Conservation (phyloP, 257 asterid genomes). For the Gentiana dahurica region DNA sequence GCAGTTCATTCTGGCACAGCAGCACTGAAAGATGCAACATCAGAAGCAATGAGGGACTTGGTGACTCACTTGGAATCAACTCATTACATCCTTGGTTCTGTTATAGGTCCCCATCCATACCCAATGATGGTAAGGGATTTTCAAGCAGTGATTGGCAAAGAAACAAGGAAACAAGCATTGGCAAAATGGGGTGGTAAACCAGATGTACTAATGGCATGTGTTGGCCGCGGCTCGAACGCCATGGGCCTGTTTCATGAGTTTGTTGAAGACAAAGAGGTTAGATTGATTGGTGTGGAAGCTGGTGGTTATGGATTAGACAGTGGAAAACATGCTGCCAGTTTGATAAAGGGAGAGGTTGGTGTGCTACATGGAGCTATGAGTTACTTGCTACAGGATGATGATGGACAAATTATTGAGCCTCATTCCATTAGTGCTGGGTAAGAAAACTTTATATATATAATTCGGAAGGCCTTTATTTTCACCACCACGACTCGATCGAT, state of each 20-base stretch:
- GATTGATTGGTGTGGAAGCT: slow-evolving; percentile 91
- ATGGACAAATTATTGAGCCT: slow-evolving; percentile 90
- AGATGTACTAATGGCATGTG: slow-evolving; percentile 83
- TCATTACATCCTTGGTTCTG: slow-evolving; percentile 89
- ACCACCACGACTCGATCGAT: no score
- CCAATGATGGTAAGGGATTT: slow-evolving; percentile 97
- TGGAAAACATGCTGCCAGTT: slow-evolving; percentile 93
- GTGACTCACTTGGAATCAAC: slow-evolving; percentile 89
- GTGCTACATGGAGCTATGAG: slow-evolving; percentile 97
- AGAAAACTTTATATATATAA: not conserved
- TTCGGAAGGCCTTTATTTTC: no score
- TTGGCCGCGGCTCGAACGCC: slow-evolving; percentile 97
- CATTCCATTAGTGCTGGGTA: slow-evolving; percentile 98
- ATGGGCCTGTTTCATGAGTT: slow-evolving; percentile 91
- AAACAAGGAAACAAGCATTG: slow-evolving; percentile 83
- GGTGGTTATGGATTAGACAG: slow-evolving; percentile 87
- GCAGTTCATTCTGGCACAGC: slow-evolving; percentile 93
- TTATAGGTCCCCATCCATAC: slow-evolving; percentile 93
- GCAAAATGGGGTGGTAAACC: slow-evolving; percentile 93
- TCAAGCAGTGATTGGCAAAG: slow-evolving; percentile 91
- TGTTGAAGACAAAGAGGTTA: slow-evolving; percentile 71
- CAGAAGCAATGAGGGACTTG: slow-evolving; percentile 97
- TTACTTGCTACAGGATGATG: slow-evolving; percentile 87
- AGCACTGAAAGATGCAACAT: slow-evolving; percentile 92
- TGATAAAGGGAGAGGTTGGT: slow-evolving; percentile 87